A percentile compares a stretch with the other conserved stretches of the same genome.
phyloP scores from a whole-genome alignment of 2,329 filamentous ascomycete genomes.

The Diaporthe nobilis region DNA sequence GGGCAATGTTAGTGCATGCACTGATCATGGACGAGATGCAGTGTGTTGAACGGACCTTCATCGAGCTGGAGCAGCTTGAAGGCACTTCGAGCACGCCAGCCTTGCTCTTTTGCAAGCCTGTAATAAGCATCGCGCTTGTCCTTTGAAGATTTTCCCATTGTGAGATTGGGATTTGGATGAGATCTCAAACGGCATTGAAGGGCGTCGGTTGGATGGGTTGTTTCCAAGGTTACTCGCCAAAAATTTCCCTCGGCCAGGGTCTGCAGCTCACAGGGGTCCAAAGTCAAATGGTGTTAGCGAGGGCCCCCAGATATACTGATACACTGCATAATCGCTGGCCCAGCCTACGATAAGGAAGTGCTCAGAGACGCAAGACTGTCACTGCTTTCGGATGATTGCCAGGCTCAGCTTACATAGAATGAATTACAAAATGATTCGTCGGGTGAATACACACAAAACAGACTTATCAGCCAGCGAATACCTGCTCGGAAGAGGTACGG shows the following conservation, averaged over 20 bases:
- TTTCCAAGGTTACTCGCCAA: constrained; percentile 9
- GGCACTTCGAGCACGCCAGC: constrained; percentile 95
- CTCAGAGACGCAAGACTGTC: neutral
- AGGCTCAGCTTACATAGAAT: neutral
- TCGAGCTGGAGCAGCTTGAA: constrained; percentile 98
- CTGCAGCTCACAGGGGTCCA: constrained; percentile 32
- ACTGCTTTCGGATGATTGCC: no score
- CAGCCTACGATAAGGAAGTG: neutral
- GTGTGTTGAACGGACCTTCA: constrained; percentile 66
- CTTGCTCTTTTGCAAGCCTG: constrained; percentile 96
- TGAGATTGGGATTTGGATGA: neutral
- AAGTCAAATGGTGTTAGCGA: constrained; percentile 11
- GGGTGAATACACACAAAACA: no score
- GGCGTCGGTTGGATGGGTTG: neutral
- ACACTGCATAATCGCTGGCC: neutral
- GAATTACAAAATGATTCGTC: no score
- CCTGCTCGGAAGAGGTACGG: neutral
- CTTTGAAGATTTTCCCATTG: constrained; percentile 97
- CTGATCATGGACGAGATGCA: constrained; percentile 31
- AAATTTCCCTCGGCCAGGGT: constrained; percentile 37
- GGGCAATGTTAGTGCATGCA: neutral
- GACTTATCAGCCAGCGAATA: no score
- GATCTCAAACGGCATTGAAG: neutral
- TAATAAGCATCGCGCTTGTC: constrained; percentile 99
- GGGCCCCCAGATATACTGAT: neutral